Evolutionary conservation across 495 filamentous ascomycete genomes (phyloP).

Genomic region (Penicillium tannophilum): DNA sequence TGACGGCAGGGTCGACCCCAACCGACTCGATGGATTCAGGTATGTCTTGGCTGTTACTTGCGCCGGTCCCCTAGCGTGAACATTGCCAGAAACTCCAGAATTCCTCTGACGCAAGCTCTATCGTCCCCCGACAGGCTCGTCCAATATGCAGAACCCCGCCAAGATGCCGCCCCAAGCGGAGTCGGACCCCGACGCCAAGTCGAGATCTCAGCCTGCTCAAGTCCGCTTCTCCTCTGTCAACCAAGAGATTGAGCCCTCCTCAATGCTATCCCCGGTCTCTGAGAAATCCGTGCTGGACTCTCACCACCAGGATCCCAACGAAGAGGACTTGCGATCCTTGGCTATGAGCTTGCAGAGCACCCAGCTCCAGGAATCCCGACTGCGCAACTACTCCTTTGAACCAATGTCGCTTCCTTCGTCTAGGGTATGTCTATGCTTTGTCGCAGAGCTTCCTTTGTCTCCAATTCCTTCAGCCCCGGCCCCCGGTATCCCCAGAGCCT

Average conservation of each 20-base stretch:
- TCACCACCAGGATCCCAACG: constrained; percentile 35
- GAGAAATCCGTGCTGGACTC: constrained; percentile 28
- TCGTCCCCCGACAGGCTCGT: constrained; percentile 19
- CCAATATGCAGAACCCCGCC: constrained; percentile 26
- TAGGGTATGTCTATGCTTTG: constrained; percentile 60
- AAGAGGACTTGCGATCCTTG: constrained; percentile 70
- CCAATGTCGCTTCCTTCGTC: constrained; percentile 85
- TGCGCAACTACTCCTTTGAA: constrained; percentile 82
- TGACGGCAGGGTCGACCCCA: constrained; percentile 35
- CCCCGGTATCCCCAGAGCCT: background rate
- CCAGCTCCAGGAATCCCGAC: constrained; percentile 76
- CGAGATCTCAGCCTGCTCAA: constrained; percentile 41
- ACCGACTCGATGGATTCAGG: constrained; percentile 34
- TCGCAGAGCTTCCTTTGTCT: background rate
- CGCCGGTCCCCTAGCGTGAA: constrained; percentile 1
- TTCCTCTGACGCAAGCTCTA: constrained; percentile 16
- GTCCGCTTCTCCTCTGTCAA: constrained; percentile 83
- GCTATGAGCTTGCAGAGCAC: constrained; percentile 71
- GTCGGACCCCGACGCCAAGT: constrained; percentile 35
- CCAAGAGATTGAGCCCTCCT: constrained; percentile 67
- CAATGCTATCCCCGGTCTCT: constrained; percentile 35
- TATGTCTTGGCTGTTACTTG: constrained; percentile 31
- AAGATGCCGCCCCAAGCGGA: constrained; percentile 33
- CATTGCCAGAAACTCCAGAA: constrained; percentile 6
- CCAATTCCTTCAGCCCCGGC: background rate